Base-by-base conservation (phyloP, 164 flowering plant genomes). In the Saururus chinensis region DNA sequence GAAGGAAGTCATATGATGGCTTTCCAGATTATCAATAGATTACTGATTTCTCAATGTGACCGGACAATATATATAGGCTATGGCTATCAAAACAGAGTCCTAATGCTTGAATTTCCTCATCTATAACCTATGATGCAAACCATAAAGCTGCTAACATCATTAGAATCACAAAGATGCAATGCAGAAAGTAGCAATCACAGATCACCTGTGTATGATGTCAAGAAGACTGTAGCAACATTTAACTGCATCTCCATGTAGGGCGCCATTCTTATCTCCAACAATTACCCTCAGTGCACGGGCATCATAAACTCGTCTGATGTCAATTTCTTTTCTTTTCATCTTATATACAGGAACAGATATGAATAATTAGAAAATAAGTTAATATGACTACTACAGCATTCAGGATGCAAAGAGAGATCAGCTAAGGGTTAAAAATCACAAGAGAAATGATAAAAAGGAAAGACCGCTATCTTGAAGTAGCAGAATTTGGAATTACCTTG, bases 231-330 rank as follows among this genome's bases (percentile, higher is more conserved):
- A 92, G 80, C 98, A 92, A 73, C 86, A 73, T 62, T 75, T 78
- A 70, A 92, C 82, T 62, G 98, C 98, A 64, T 88, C 85, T 66
- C 98, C 98, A 80, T 83, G 92, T 22, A 92, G 77, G 56, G 84
- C 75, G 66, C 98, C 98, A 73, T 81, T 82, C 75, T 83, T 89
- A 80, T 92, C 98, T 68, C 98, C 98, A 64, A 92, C 84, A 71
- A 92, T 80, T 22, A 92, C 95, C 73, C 98, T 81, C 73, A 92
- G 64, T 58, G 98, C 98, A 53, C 98, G 96, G 53, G 98, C 88
- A 81, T 92, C 98, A 74, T 92, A 92, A 57, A 92, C 74, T 74
- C 84, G 81, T 55, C 70, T 49, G 42, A 92, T 87, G 65, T 74
- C 79, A 59, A 87, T 79, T 63, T 84, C 84, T 74, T 92, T 92